Conservation (phyloP, 768 basidiomycete species). For the Kwoniella heveanensis region DNA sequence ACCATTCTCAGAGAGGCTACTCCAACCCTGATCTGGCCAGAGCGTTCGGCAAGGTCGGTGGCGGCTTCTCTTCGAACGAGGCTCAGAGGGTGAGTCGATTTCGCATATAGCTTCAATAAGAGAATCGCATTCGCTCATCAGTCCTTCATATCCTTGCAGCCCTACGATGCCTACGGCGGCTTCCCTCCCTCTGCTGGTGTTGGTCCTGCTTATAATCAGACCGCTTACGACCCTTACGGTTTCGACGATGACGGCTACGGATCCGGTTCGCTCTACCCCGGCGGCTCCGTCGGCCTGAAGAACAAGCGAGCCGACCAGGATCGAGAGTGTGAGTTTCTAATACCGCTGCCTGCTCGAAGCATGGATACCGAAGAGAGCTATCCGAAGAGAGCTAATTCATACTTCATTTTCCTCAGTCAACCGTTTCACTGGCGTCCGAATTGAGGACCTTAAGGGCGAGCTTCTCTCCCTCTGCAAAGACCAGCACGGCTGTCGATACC, state of each 20-base stretch:
- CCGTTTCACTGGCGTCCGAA: constrained; percentile 90
- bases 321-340: constrained; percentile 70
- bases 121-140: too few relatives aligned
- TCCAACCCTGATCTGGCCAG: constrained; percentile 57
- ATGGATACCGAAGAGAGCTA: too few relatives aligned
- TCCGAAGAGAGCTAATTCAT: neutral
- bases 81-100: constrained; percentile 26
- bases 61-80: constrained; percentile 45
- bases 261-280: constrained; percentile 55
- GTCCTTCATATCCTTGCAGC: constrained; percentile 14
- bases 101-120: too few relatives aligned
- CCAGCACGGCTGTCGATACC: constrained; percentile 96
- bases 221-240: constrained; percentile 47
- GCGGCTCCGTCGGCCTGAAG: constrained; percentile 68
- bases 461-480: constrained; percentile 94
- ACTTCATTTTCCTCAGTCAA: constrained; percentile 66
- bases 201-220: constrained; percentile 32
- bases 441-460: constrained; percentile 94
- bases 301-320: constrained; percentile 93
- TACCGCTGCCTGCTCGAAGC: too few relatives aligned
- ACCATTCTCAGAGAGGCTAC: constrained; percentile 51
- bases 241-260: constrained; percentile 56
- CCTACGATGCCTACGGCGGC: constrained; percentile 22
- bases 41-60: constrained; percentile 52
- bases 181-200: constrained; percentile 26